Evolutionary conservation across 306 rosid species (phyloP).

Genomic region (Dicorynia guianensis): DNA sequence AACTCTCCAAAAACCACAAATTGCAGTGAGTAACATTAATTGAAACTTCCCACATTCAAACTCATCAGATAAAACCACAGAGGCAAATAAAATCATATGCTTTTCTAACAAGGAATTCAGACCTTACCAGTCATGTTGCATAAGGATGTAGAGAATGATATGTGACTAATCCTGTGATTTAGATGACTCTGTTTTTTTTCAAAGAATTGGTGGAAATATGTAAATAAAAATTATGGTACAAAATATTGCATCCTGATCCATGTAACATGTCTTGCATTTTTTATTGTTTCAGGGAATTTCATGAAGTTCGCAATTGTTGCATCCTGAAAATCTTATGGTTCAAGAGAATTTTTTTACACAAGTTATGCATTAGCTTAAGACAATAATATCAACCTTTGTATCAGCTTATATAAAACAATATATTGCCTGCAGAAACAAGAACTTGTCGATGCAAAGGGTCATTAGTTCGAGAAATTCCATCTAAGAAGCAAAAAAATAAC

Average conservation of each 20-base stretch:
- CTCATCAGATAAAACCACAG: conserved; percentile 4
- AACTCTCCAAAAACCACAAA: conserved; percentile 1
- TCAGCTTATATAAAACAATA: neutral
- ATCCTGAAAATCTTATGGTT: neutral
- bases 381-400: neutral
- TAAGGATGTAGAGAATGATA: neutral
- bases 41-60: neutral
- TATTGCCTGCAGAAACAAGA: neutral
- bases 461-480: neutral
- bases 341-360: neutral
- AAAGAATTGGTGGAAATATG: neutral
- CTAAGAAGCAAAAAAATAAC: no score
- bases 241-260: neutral
- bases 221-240: neutral
- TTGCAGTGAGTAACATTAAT: neutral
- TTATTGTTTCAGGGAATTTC: neutral
- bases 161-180: neutral
- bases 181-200: neutral
- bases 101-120: no score
- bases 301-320: neutral
- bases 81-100: no score
- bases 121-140: no score
- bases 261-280: neutral
- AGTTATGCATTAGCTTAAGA: neutral
- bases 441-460: neutral